phyloP scores from a whole-genome alignment of 345 rosid genomes.

The Laguncularia racemosa region DNA sequence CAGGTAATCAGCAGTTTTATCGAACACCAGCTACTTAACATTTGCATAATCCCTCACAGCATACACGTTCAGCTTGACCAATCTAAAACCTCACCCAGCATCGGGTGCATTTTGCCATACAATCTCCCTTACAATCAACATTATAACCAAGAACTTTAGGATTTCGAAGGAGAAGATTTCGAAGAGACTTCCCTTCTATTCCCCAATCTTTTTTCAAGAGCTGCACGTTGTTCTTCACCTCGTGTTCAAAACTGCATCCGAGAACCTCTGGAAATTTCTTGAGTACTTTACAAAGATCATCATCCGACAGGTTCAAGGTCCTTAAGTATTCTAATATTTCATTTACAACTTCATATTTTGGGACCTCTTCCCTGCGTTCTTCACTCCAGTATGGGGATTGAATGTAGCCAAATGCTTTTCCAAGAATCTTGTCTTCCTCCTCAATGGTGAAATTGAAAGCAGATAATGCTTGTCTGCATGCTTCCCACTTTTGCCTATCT shows the following conservation, averaged over 20 bases:
- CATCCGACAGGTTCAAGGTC: constrained; percentile 51
- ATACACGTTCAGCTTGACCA: neutral
- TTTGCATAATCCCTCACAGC: too few relatives aligned
- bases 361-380: constrained; percentile 60
- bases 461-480: constrained; percentile 60
- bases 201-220: constrained; percentile 76
- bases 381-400: constrained; percentile 93
- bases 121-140: constrained; percentile 93
- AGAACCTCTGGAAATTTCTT: constrained; percentile 91
- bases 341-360: constrained; percentile 38
- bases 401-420: constrained; percentile 75
- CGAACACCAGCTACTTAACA: too few relatives aligned
- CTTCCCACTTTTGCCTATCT: constrained; percentile 69
- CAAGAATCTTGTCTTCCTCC: constrained; percentile 84
- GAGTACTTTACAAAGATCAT: constrained; percentile 59
- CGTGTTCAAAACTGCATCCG: constrained; percentile 67
- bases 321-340: constrained; percentile 56
- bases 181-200: constrained; percentile 59
- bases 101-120: constrained; percentile 79
- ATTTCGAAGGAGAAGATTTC: constrained; percentile 67
- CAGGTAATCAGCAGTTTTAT: too few relatives aligned
- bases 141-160: constrained; percentile 89
- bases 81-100: constrained; percentile 92
- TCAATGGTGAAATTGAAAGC: constrained; percentile 46
- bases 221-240: constrained; percentile 60